Evolutionary conservation across 768 basidiomycete species (phyloP), one percentile per base, ranked within the genome.

Genomic region (Trametes meyenii): DNA sequence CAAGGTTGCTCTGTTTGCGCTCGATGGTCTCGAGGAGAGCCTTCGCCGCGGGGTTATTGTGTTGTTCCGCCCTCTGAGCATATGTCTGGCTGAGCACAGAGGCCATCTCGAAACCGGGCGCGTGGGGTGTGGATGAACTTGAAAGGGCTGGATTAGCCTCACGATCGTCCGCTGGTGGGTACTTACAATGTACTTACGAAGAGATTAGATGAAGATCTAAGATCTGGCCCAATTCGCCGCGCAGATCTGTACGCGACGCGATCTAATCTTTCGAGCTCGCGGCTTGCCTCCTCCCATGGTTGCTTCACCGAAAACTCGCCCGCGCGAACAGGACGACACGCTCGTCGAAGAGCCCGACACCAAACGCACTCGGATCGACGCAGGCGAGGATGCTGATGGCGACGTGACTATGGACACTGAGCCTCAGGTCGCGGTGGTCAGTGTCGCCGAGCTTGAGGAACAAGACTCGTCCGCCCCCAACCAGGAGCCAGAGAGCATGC

Each of bases 1-100:
- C 94, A 16, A 99, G 86, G 73, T 99, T 99, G 10, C 92, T 83
- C 69, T 87, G 81, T 74, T 99, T 99, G 61, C 88, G 81, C 64
- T 86, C 90, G 75, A 98, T 93, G 4, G 87, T 86, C 71, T 85
- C 82, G 19, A 98, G 83, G 10, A 98, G 83, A 3, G 83, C 75
- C 69, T 81, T 87, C 0, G 95, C 94, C 8, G 94, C 86, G 5
- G 89, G 85, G 72, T 96, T 97, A 4, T 66, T 62, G 62, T 89
- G 84, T 33, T 74, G 79, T 24, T 70, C 69, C 3, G 85, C 86
- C 23, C 92, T 81, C 66, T 85, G 72, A 36, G 75, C 82, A 73
- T 94, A 94, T 11, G 87, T 81, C 69, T 78, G 78, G 43, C 75
- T 76, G 65, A 77, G 72, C 52, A 75, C 60, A 39, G 65, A 44